phyloP scores from a whole-genome alignment of 176 grass and related monocot genomes.

The Lolium multiflorum region DNA sequence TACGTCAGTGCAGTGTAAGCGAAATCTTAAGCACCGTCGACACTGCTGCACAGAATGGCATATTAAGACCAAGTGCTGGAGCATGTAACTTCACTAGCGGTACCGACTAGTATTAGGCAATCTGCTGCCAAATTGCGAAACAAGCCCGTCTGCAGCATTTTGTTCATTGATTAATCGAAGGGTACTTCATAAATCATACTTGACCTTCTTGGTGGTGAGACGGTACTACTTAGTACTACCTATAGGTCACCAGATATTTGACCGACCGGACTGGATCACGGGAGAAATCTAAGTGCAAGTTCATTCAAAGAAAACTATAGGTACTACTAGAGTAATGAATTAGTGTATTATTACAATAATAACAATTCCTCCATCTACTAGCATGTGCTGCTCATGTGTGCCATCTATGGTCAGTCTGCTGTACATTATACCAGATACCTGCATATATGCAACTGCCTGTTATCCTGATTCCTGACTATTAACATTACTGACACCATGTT shows the following conservation, averaged over 20 bases:
- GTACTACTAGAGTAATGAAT: background rate
- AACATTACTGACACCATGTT: background rate
- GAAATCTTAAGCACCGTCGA: background rate
- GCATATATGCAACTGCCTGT: background rate
- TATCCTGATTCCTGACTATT: background rate
- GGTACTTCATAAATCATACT: too few relatives aligned
- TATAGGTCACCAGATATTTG: too few relatives aligned
- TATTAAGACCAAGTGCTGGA: background rate
- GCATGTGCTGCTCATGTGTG: constrained; percentile 52
- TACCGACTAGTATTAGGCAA: too few relatives aligned
- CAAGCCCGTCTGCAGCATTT: too few relatives aligned
- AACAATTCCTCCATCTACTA: constrained; percentile 22
- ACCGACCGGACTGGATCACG: too few relatives aligned
- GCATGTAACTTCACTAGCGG: background rate
- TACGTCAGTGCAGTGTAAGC: background rate
- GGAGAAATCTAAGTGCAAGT: too few relatives aligned
- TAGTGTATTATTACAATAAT: constrained; percentile 6
- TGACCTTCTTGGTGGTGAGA: too few relatives aligned
- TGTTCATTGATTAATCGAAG: too few relatives aligned
- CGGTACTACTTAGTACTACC: too few relatives aligned
- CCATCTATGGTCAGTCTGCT: background rate
- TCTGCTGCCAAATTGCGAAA: too few relatives aligned
- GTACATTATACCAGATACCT: background rate
- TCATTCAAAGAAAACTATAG: too few relatives aligned
- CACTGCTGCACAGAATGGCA: constrained; percentile 26